Evolutionary conservation across 2,329 filamentous ascomycete species (phyloP), one percentile per base, ranked within the genome.

Genomic region (Ramularia endophylla): DNA sequence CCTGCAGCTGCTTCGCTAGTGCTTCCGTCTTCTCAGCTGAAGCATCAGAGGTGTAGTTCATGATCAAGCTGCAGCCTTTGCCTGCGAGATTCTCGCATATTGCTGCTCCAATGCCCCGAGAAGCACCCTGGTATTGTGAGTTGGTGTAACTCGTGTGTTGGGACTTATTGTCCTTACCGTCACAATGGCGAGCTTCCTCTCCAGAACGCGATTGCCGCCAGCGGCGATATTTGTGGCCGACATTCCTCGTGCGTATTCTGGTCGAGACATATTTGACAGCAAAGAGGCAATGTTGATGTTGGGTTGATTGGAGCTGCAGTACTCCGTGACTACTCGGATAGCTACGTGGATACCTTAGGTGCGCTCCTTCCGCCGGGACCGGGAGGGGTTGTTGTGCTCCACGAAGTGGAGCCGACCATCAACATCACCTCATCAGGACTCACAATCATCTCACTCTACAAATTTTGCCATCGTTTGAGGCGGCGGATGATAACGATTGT

Each of bases 131-230:
- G 18, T 11, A 12, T 15, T 19, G 31, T 33, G 5, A 15, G 12
- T 16, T 3, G 11, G 30, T 11, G 30, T 3, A 16, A 15, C 12
- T 9, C 17, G 30, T 8, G 30, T 8, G 15, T 3, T 33, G 30
- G 5, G 7, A 18, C 5, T 5, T 8, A 33, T 30, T 12, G 28
- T n/a, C 7, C 15, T 16, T 34, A 34, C 31, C 1, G 87, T 92
- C 34, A 92, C 73, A 51, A 94, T 81, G 39, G 78, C 86, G 38
- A 89, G 71, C 63, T 88, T 88, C 53, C 84, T 84, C 59, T 86
- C 79, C 4, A 72, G 60, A 9, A 67, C 54, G 41, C 69, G 42
- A 6, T 25, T 19, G 15, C 44, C 43, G n/a, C 12, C 16, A 13
- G 30, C 28, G 13, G 31, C n/a, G 12, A 50, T 42, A 39, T 52